phyloP scores from a whole-genome alignment of 371 early-diverging fungal genomes.

The Apophysomyces elegans region DNA sequence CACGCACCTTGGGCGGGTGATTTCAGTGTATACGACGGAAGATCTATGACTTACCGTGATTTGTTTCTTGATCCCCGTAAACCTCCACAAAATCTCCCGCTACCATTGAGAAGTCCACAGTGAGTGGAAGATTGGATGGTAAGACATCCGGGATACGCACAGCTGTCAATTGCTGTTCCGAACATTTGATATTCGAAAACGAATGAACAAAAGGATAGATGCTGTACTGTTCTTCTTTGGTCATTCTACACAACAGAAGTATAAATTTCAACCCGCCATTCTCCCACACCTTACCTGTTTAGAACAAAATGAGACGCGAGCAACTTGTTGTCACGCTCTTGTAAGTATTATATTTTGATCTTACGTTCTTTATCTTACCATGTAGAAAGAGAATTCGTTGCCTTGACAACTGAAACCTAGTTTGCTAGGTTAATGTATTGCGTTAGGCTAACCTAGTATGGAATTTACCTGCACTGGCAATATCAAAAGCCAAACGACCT shows the following conservation, averaged over 20 bases:
- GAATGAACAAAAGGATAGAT: constrained; percentile 92
- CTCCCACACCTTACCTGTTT: constrained; percentile 56
- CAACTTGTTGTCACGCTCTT: constrained; percentile 46
- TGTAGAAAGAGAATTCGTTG: constrained; percentile 81
- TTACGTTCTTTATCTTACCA: constrained; percentile 46
- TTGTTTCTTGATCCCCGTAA: constrained; percentile 61
- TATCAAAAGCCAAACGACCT: constrained; percentile 88
- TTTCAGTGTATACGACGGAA: constrained; percentile 8
- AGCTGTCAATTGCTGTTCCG: constrained; percentile 65
- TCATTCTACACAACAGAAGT: constrained; percentile 13
- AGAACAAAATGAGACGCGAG: constrained; percentile 88
- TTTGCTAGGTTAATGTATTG: background rate
- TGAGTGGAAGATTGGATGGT: constrained; percentile 64
- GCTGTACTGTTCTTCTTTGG: constrained; percentile 50
- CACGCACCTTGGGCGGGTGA: constrained; percentile 58
- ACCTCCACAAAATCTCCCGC: constrained; percentile 96
- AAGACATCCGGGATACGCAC: constrained; percentile 85
- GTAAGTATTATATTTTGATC: background rate
- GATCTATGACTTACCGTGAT: constrained; percentile 41
- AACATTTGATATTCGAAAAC: constrained; percentile 77
- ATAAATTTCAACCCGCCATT: background rate
- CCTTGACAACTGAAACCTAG: constrained; percentile 85
- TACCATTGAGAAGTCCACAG: constrained; percentile 91
- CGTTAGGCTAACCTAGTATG: background rate
- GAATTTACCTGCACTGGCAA: constrained; percentile 64